These are phyloP conservation scores for Martiniozyma abietophila DNA, from an alignment of 805 yeast genomes.

Conservation along the genomic window DNA sequence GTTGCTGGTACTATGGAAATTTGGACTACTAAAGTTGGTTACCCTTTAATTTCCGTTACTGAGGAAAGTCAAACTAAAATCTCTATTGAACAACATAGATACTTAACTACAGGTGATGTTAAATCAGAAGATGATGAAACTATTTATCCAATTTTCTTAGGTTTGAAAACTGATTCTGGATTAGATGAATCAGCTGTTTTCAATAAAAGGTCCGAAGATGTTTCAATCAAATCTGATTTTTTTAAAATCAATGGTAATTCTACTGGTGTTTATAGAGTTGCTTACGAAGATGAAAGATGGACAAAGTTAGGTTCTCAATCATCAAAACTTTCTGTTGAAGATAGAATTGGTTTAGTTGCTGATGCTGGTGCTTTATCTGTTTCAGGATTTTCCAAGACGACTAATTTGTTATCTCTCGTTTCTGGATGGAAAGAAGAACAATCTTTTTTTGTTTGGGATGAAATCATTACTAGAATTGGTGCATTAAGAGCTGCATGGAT, in stretches of 20 bases:
- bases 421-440: conserved; percentile 30
- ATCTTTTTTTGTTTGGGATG: conserved; percentile 49
- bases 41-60: conserved; percentile 54
- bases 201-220: conserved; percentile 16
- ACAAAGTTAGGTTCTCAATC: conserved; percentile 30
- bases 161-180: conserved; percentile 22
- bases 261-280: conserved; percentile 45
- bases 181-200: conserved; percentile 24
- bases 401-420: conserved; percentile 38
- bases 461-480: conserved; percentile 35
- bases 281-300: conserved; percentile 34
- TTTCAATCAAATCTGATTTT: conserved; percentile 20
- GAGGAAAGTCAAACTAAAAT: conserved; percentile 23
- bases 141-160: conserved; percentile 49
- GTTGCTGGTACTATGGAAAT: conserved; percentile 52
- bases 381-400: conserved; percentile 36
- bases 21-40: conserved; percentile 73
- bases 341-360: conserved; percentile 47
- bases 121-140: conserved; percentile 52
- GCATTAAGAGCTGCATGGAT: conserved; percentile 26
- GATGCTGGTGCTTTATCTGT: conserved; percentile 44
- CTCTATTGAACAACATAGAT: conserved; percentile 48
- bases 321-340: conserved; percentile 35
- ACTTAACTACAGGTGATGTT: conserved; percentile 57
- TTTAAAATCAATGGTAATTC: conserved; percentile 46